These are phyloP conservation scores for Musa troglodytarum DNA, from an alignment of 176 grass and related monocot species.

Conservation along the genomic window DNA sequence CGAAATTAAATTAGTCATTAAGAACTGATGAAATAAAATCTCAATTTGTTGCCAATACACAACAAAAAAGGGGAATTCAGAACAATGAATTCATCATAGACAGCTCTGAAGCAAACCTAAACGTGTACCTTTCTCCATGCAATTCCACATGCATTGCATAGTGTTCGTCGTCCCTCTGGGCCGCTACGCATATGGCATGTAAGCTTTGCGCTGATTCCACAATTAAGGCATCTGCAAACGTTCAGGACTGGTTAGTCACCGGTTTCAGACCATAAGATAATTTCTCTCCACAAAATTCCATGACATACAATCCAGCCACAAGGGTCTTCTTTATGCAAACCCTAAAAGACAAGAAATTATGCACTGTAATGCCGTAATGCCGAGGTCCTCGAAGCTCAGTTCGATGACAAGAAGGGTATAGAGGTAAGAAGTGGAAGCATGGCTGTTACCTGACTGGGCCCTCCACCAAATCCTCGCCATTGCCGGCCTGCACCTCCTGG, in stretches of 20 bases:
- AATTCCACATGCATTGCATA: constrained; percentile 56
- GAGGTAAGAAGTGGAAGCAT: background rate
- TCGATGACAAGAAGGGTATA: background rate
- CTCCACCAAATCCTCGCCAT: constrained; percentile 13
- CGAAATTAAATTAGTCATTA: background rate
- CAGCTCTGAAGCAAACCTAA: constrained; percentile 3
- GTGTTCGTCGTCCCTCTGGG: constrained; percentile 38
- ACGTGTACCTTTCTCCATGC: constrained; percentile 48
- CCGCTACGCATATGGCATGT: constrained; percentile 53
- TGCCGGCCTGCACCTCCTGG: background rate
- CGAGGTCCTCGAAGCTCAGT: background rate
- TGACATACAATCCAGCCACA: too few relatives aligned
- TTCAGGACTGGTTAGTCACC: background rate
- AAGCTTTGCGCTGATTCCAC: constrained; percentile 43
- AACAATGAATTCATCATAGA: background rate
- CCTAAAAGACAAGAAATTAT: background rate
- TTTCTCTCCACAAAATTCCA: too few relatives aligned
- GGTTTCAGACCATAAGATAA: background rate
- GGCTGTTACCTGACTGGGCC: constrained; percentile 6
- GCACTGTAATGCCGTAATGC: background rate
- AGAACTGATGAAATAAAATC: background rate
- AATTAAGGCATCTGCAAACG: constrained; percentile 38
- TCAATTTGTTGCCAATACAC: background rate
- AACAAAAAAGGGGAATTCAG: background rate
- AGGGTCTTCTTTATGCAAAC: background rate